Conservation (phyloP, 345 rosid species). For the Eucalyptus cloeziana region DNA sequence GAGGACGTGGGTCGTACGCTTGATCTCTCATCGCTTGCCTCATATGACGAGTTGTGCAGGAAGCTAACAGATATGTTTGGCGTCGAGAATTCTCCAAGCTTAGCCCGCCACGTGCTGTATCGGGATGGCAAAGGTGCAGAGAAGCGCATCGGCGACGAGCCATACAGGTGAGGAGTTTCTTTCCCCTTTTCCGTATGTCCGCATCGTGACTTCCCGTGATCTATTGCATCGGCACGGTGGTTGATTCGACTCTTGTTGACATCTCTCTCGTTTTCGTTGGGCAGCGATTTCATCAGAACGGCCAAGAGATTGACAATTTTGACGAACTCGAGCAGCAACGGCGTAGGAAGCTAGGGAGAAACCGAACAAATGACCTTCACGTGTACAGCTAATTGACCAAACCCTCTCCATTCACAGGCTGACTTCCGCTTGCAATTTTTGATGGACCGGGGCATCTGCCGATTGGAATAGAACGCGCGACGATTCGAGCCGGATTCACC, state of each 20-base stretch:
- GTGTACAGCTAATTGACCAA: constrained; percentile 21
- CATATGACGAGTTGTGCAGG: constrained; percentile 29
- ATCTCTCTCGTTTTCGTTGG: neutral
- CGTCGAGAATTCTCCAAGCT: constrained; percentile 15
- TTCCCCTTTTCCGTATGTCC: neutral
- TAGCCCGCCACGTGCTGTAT: constrained; percentile 18
- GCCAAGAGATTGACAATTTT: constrained; percentile 50
- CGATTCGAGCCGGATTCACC: neutral
- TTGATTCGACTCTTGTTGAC: neutral
- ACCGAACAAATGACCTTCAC: neutral
- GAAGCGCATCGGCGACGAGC: constrained; percentile 35
- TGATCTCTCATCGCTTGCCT: constrained; percentile 27
- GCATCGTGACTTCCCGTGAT: neutral
- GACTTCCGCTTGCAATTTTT: neutral
- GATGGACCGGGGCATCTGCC: neutral
- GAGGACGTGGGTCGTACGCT: constrained; percentile 50
- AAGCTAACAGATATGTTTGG: constrained; percentile 41
- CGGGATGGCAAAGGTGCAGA: constrained; percentile 22
- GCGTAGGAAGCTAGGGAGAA: constrained; percentile 14
- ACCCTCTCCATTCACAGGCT: neutral
- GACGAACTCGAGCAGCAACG: constrained; percentile 38
- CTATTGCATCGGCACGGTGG: neutral
- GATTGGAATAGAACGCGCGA: neutral
- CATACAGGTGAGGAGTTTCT: constrained; percentile 20
- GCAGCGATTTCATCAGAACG: constrained; percentile 36